These are phyloP conservation scores for Xylaria intraflava DNA, from an alignment of 495 filamentous ascomycete genomes.

Conservation along the genomic window DNA sequence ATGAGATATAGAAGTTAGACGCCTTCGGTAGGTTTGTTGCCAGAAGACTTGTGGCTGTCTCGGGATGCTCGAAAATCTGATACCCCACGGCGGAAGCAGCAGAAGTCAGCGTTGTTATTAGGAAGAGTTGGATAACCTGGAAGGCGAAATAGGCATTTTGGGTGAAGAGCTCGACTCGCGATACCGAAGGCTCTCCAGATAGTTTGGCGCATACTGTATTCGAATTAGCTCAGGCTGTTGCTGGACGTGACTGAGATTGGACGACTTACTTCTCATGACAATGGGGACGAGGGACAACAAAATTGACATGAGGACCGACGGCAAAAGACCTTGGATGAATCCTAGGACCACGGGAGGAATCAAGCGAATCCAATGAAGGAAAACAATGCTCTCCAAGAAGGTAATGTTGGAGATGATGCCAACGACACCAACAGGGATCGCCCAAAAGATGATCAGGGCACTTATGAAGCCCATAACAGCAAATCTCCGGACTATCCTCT, in stretches of 20 bases:
- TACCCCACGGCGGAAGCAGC: slow-evolving; percentile 60
- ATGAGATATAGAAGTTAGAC: slow-evolving; percentile 92
- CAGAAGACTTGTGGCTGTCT: slow-evolving; percentile 54
- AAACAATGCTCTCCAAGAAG: slow-evolving; percentile 51
- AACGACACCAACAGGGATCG: slow-evolving; percentile 82
- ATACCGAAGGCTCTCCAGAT: slow-evolving; percentile 68
- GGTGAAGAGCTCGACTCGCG: slow-evolving; percentile 74
- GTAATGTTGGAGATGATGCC: slow-evolving; percentile 82
- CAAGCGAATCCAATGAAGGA: slow-evolving; percentile 64
- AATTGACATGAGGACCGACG: slow-evolving; percentile 68
- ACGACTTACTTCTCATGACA: slow-evolving; percentile 54
- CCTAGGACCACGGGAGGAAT: slow-evolving; percentile 69
- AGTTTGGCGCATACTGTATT: slow-evolving; percentile 59
- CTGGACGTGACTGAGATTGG: neutral
- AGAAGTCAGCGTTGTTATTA: slow-evolving; percentile 74
- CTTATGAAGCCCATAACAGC: slow-evolving; percentile 63
- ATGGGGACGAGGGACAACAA: slow-evolving; percentile 89
- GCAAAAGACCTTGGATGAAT: slow-evolving; percentile 78
- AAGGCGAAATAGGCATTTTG: slow-evolving; percentile 94
- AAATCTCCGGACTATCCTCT: slow-evolving; percentile 65
- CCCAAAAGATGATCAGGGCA: slow-evolving; percentile 90
- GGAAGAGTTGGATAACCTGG: slow-evolving; percentile 92
- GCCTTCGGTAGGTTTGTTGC: slow-evolving; percentile 69
- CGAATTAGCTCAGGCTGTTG: slow-evolving; percentile 1
- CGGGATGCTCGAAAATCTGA: slow-evolving; percentile 60